phyloP scores from a whole-genome alignment of 2,329 filamentous ascomycete genomes.

The Aspergillus sojae region DNA sequence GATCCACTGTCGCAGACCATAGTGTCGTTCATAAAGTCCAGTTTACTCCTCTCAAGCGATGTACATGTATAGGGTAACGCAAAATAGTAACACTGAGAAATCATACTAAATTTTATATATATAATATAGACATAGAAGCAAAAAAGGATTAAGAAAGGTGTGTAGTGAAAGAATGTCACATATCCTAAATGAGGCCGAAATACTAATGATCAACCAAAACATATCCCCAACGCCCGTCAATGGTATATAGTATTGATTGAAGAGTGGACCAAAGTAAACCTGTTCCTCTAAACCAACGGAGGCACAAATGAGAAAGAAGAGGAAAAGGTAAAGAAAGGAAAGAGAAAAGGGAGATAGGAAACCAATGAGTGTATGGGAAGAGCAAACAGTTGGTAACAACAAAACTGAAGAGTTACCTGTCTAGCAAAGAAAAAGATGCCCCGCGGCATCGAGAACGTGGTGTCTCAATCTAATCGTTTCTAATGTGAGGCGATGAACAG shows the following conservation, averaged over 20 bases:
- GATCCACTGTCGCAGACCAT: too few relatives aligned
- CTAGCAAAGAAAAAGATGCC: background rate
- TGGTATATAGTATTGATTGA: slow-evolving; percentile 16
- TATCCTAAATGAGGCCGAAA: slow-evolving; percentile 1
- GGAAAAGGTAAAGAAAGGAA: background rate
- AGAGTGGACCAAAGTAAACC: background rate
- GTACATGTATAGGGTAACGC: too few relatives aligned
- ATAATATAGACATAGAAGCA: background rate
- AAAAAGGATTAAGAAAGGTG: background rate
- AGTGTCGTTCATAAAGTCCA: too few relatives aligned
- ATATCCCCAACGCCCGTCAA: slow-evolving; percentile 19
- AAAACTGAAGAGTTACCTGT: background rate
- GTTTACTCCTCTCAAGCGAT: too few relatives aligned
- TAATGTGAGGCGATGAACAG: slow-evolving; percentile 72
- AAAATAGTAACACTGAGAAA: background rate
- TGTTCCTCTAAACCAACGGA: slow-evolving; percentile 3
- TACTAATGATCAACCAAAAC: background rate
- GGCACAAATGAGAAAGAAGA: background rate
- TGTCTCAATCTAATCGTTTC: slow-evolving; percentile 5
- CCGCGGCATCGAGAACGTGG: background rate
- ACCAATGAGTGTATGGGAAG: slow-evolving; percentile 3
- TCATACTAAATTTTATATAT: background rate
- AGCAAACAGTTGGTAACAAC: slow-evolving; percentile 5
- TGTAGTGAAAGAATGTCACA: background rate
- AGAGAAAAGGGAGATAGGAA: background rate